phyloP scores from a whole-genome alignment of 805 yeast species.

The Myxozyma nipponensis region DNA sequence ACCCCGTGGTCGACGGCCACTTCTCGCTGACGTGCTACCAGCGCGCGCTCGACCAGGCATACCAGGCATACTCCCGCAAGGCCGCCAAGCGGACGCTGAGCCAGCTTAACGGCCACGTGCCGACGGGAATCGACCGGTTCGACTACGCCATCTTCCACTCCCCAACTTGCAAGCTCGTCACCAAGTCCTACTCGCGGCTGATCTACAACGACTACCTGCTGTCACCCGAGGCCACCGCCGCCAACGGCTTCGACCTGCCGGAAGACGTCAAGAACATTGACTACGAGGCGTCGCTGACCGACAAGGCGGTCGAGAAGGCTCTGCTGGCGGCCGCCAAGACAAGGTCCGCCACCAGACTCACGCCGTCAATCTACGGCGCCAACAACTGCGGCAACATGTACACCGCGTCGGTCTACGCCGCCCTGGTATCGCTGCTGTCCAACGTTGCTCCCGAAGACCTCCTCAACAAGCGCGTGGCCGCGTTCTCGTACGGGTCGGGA shows the following conservation, averaged over 20 bases:
- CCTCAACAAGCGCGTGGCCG: constrained; percentile 79
- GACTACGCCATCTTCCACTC: constrained; percentile 97
- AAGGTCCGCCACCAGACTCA: constrained; percentile 60
- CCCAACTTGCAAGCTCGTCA: constrained; percentile 93
- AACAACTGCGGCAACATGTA: constrained; percentile 98
- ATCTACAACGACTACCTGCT: constrained; percentile 80
- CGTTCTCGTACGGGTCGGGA: constrained; percentile 98
- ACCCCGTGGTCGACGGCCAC: constrained; percentile 97
- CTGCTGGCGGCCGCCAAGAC: constrained; percentile 76
- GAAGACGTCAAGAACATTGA: constrained; percentile 54
- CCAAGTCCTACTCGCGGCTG: constrained; percentile 88
- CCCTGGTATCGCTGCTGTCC: constrained; percentile 75
- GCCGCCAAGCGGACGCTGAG: constrained; percentile 51
- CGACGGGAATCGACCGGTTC: constrained; percentile 60
- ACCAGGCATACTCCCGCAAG: constrained; percentile 75
- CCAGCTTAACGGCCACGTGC: constrained; percentile 45
- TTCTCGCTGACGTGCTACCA: constrained; percentile 91
- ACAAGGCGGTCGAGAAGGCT: constrained; percentile 77
- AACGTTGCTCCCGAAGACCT: constrained; percentile 70
- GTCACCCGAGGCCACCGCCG: constrained; percentile 49
- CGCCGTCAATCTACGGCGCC: constrained; percentile 78
- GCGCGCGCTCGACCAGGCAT: constrained; percentile 85
- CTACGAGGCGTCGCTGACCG: constrained; percentile 75
- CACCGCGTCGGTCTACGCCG: constrained; percentile 88
- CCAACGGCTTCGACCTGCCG: constrained; percentile 38